phyloP scores from a whole-genome alignment of 495 filamentous ascomycete genomes.

The Melanomma pulvis-pyrius region DNA sequence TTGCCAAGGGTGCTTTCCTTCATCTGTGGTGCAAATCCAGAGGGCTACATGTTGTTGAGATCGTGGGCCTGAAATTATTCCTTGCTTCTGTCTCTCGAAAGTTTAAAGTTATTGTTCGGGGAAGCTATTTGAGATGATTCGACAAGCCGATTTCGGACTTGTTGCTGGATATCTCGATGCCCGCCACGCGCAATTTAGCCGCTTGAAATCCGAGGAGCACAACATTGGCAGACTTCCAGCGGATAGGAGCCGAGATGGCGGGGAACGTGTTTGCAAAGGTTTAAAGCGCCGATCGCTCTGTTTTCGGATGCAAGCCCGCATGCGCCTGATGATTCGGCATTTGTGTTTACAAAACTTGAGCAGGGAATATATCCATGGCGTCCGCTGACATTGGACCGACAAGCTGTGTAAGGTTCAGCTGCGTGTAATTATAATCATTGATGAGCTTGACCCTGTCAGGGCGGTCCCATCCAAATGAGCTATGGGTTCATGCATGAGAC shows the following conservation, averaged over 20 bases:
- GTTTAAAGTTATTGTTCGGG: not conserved
- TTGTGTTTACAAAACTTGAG: slow-evolving; percentile 5
- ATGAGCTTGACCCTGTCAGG: slow-evolving; percentile 17
- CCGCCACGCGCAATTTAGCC: slow-evolving; percentile 6
- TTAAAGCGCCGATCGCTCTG: not conserved
- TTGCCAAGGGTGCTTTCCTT: not conserved
- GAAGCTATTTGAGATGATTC: not conserved
- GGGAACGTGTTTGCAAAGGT: not conserved
- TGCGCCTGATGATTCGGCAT: slow-evolving; percentile 4
- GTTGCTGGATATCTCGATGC: not conserved
- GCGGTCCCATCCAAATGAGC: not conserved
- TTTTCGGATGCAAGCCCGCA: not conserved
- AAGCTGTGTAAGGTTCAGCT: slow-evolving; percentile 4
- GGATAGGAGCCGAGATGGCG: not conserved
- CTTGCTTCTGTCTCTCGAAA: not conserved
- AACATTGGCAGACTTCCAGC: not conserved
- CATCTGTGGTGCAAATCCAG: not conserved
- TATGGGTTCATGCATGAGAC: not conserved
- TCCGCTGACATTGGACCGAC: slow-evolving; percentile 1
- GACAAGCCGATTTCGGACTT: too few species aligned
- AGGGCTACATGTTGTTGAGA: not conserved
- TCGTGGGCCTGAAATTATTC: not conserved
- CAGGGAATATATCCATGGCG: slow-evolving; percentile 6
- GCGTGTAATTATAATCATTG: slow-evolving; percentile 16
- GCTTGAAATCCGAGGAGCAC: not conserved